Conservation (phyloP, 345 rosid genomes). For the Melaleuca alternifolia region DNA sequence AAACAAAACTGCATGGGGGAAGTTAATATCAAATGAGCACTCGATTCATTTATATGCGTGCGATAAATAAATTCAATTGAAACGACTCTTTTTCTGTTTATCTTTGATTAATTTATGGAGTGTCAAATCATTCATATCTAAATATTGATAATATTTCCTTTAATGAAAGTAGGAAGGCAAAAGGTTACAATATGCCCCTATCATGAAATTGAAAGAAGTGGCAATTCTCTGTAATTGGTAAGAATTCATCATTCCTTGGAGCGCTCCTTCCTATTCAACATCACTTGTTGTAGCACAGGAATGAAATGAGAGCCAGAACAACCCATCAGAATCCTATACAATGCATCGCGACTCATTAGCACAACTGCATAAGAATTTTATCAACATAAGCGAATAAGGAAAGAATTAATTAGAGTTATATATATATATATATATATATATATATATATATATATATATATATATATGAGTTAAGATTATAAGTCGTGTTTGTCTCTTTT, state of each 20-base stretch:
- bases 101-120: neutral
- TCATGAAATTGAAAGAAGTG: neutral
- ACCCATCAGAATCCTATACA: neutral
- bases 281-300: neutral
- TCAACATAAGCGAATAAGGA: neutral
- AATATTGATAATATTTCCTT: neutral
- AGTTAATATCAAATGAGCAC: neutral
- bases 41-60: neutral
- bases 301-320: neutral
- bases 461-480: neutral
- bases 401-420: neutral
- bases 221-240: neutral
- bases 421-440: accelerated
- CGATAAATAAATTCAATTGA: neutral
- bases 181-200: neutral
- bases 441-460: accelerated
- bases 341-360: neutral
- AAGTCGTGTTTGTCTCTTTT: neutral
- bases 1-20: neutral
- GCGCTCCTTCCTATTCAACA: too few species aligned
- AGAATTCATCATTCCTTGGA: neutral
- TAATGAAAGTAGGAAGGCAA: neutral
- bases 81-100: neutral
- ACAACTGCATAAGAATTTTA: neutral
- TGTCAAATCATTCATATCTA: neutral